Conservation (phyloP, 306 rosid genomes). For the Myrica gale region DNA sequence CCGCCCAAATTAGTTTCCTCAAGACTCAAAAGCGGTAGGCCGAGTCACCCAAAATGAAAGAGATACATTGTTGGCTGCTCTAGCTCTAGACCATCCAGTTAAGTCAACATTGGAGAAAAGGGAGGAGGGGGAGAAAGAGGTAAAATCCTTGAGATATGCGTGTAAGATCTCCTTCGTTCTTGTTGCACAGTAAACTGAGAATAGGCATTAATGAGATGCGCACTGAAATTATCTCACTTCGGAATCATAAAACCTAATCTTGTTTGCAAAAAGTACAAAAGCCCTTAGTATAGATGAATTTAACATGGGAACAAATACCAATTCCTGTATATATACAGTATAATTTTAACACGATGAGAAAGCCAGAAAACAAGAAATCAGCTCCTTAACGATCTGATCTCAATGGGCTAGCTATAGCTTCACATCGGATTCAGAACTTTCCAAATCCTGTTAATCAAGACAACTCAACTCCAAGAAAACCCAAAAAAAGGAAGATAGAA, state of each 20-base stretch:
- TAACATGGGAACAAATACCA: slow-evolving; percentile 18
- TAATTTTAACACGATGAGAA: slow-evolving; percentile 8
- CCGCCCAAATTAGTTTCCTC: too few species aligned
- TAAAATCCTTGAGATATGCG: background rate
- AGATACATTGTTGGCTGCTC: background rate
- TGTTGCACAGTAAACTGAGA: background rate
- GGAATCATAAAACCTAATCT: background rate
- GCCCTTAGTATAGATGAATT: slow-evolving; percentile 17
- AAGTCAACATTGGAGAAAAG: slow-evolving; percentile 15
- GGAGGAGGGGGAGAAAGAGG: background rate
- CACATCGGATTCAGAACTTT: slow-evolving; percentile 33
- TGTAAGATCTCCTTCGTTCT: background rate
- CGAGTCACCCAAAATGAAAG: background rate
- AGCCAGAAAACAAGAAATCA: background rate
- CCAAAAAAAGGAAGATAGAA: slow-evolving; percentile 5
- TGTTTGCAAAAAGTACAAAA: background rate
- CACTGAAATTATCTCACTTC: background rate
- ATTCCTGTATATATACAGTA: slow-evolving; percentile 21
- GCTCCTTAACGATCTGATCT: slow-evolving; percentile 25
- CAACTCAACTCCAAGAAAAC: slow-evolving; percentile 32
- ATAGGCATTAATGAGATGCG: background rate
- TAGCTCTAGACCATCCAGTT: background rate
- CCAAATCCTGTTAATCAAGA: slow-evolving; percentile 18
- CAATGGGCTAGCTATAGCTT: slow-evolving; percentile 17
- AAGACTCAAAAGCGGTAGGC: too few species aligned